These are phyloP conservation scores for Ophiostoma sp. DNA, from an alignment of 2,329 filamentous ascomycete species.

Conservation along the genomic window DNA sequence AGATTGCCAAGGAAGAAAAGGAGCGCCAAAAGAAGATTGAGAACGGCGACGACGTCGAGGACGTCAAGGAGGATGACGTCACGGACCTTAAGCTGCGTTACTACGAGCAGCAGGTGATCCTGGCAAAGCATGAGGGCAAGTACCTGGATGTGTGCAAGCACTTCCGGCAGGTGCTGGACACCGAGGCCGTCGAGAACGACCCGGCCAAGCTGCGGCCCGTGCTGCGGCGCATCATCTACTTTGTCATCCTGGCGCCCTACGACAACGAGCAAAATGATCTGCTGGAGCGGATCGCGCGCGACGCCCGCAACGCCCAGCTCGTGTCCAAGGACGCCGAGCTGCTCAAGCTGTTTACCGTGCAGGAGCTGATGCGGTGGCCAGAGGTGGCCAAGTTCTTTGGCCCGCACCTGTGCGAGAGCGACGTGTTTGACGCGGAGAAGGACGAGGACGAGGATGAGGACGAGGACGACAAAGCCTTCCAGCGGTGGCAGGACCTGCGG, in stretches of 20 bases:
- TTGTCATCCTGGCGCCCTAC: constrained; percentile 90
- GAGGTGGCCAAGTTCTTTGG: constrained; percentile 85
- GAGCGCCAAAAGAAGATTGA: constrained; percentile 81
- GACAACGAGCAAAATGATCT: constrained; percentile 99
- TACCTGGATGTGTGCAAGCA: constrained; percentile 98
- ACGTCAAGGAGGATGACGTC: constrained; percentile 77
- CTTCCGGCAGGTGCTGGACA: constrained; percentile 94
- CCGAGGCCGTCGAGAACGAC: constrained; percentile 89
- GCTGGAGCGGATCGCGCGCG: constrained; percentile 83
- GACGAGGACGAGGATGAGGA: constrained; percentile 50
- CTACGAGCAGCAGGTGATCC: constrained; percentile 93
- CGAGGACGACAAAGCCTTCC: constrained; percentile 65
- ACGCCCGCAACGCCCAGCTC: constrained; percentile 66
- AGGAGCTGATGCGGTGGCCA: constrained; percentile 97
- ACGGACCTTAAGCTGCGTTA: constrained; percentile 93
- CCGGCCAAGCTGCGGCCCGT: constrained; percentile 77
- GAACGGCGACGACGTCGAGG: constrained; percentile 70
- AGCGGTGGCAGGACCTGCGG: constrained; percentile 88
- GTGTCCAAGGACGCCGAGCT: constrained; percentile 78
- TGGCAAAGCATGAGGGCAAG: constrained; percentile 95
- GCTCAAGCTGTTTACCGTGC: constrained; percentile 88
- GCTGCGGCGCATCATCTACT: constrained; percentile 93
- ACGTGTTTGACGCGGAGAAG: constrained; percentile 73
- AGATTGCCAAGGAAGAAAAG: constrained; percentile 86
- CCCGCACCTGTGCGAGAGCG: constrained; percentile 77